A percentile compares a stretch with the other conserved stretches of the same genome.
phyloP scores from a whole-genome alignment of 345 rosid species.

The Linum trigynum region DNA sequence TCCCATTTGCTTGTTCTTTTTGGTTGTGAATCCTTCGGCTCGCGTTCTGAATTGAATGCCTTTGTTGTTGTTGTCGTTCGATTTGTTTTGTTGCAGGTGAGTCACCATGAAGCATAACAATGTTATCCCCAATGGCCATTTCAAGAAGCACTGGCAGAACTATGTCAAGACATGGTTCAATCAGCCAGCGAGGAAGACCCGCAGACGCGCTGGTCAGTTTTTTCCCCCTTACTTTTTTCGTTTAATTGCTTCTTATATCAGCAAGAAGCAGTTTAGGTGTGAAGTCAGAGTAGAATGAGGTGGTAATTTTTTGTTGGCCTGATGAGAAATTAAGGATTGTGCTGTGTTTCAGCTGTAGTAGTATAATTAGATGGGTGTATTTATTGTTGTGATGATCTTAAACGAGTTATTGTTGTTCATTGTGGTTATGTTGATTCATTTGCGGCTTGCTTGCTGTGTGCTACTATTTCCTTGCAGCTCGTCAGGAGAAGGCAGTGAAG shows the following conservation, averaged over 20 bases:
- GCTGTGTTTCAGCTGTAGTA: neutral
- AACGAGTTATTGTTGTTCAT: too few species aligned
- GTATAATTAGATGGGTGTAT: neutral
- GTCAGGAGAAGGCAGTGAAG: conserved; percentile 29
- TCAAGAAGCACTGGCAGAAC: conserved; percentile 65
- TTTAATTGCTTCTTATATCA: too few species aligned
- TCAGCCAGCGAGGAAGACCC: conserved; percentile 71
- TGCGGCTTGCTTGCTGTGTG: too few species aligned
- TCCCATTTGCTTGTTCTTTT: too few species aligned
- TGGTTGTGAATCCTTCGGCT: too few species aligned
- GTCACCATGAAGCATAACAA: conserved; percentile 63
- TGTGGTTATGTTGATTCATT: too few species aligned
- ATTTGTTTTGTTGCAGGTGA: conserved; percentile 19
- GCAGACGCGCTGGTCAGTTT: conserved; percentile 42
- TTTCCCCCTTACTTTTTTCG: neutral
- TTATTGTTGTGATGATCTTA: neutral
- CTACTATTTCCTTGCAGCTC: conserved; percentile 9
- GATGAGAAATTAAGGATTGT: too few species aligned
- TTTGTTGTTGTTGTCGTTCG: too few species aligned
- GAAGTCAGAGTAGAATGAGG: too few species aligned
- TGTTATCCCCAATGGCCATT: conserved; percentile 27
- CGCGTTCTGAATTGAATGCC: too few species aligned
- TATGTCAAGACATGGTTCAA: conserved; percentile 84
- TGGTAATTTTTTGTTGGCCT: too few species aligned
- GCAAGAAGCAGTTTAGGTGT: too few species aligned